phyloP scores from a whole-genome alignment of 352 stramenopile genomes.

The Phytophthora ohioensis region DNA sequence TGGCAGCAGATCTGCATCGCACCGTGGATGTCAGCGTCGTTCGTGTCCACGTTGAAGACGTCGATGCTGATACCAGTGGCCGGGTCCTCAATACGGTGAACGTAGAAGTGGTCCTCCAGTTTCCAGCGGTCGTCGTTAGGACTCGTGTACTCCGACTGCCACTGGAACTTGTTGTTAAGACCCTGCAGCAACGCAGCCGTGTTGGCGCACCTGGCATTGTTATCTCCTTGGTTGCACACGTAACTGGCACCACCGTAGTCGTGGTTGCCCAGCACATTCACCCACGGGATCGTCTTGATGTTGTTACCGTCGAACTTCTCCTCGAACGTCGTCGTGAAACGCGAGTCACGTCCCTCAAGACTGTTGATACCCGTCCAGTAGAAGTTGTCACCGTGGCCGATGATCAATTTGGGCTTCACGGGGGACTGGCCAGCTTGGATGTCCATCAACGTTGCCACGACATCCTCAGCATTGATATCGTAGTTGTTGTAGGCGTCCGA shows the following conservation, averaged over 20 bases:
- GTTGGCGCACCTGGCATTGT: slow-evolving; percentile 18
- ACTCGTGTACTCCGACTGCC: slow-evolving; percentile 17
- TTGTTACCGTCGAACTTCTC: slow-evolving; percentile 20
- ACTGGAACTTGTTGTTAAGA: slow-evolving; percentile 27
- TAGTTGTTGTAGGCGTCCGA: slow-evolving; percentile 25
- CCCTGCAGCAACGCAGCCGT: slow-evolving; percentile 18
- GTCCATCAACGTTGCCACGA: slow-evolving; percentile 32
- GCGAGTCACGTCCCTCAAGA: slow-evolving; percentile 10
- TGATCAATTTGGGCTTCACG: slow-evolving; percentile 26
- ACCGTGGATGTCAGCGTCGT: slow-evolving; percentile 18
- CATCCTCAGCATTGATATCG: slow-evolving; percentile 22
- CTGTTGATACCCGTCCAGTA: slow-evolving; percentile 34
- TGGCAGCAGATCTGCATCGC: slow-evolving; percentile 24
- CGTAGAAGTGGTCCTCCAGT: slow-evolving; percentile 14
- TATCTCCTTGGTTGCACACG: slow-evolving; percentile 21
- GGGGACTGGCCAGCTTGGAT: slow-evolving; percentile 16
- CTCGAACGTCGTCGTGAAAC: slow-evolving; percentile 28
- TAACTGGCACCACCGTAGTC: slow-evolving; percentile 28
- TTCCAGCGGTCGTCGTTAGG: slow-evolving; percentile 25
- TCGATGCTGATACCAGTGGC: slow-evolving; percentile 22
- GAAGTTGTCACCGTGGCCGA: slow-evolving; percentile 25
- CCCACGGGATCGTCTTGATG: slow-evolving; percentile 20
- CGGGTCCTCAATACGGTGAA: slow-evolving; percentile 6
- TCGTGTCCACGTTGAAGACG: slow-evolving; percentile 31
- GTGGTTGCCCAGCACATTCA: slow-evolving; percentile 30